Base-by-base conservation (phyloP, 2,329 filamentous ascomycete species). In the Ceratocystis harringtonii region DNA sequence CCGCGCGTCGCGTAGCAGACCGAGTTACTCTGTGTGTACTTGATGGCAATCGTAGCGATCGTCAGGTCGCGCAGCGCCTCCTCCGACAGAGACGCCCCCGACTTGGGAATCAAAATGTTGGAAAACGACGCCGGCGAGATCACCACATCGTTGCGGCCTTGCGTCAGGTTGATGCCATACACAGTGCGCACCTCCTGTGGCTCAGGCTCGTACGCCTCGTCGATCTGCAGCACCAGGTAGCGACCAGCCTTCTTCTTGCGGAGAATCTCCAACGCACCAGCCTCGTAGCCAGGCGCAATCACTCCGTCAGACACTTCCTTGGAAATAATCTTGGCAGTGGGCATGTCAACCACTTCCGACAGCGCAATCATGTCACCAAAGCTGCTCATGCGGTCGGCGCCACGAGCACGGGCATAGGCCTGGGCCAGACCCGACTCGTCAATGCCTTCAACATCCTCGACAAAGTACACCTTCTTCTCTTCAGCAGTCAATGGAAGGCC, bases 1-100 rank as follows among this genome's bases (percentile, higher is more conserved):
- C 94, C 94, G 72, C 95, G 92, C 69, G 90, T 81, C 65, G 94
- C 92, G 74, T 97, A 99, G 83, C 92, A 97, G 69, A 99, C 94
- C 30, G 92, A 96, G 84, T 99, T 99, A 74, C 91, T 96, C 78
- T 99, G 92, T 1, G 94, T 99, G 80, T 96, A 99, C 79, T 99
- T 99, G 72, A 97, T 82, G 43, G 94, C 91, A 73, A 99, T 96
- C 65, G 94, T 99, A 65, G 94, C 94, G 60, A 99, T 88, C 32
- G 92, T 92, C 69, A 99, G 80, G 73, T 99, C 94, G 68, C 92
- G 86, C 68, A 92, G 81, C 63, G 94, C 94, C 65, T 84, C 82
- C 72, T 94, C 90, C 48, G 92, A 84, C 22, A 99, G 83, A 19
- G 83, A 76, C 48, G 79, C 77, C 63, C 84, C 81, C 71, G 90